Percentiles rank a stretch among this genome's conserved stretches.
Conservation (phyloP, 2,329 filamentous ascomycete species). For the Scortechinia acanthostroma region DNA sequence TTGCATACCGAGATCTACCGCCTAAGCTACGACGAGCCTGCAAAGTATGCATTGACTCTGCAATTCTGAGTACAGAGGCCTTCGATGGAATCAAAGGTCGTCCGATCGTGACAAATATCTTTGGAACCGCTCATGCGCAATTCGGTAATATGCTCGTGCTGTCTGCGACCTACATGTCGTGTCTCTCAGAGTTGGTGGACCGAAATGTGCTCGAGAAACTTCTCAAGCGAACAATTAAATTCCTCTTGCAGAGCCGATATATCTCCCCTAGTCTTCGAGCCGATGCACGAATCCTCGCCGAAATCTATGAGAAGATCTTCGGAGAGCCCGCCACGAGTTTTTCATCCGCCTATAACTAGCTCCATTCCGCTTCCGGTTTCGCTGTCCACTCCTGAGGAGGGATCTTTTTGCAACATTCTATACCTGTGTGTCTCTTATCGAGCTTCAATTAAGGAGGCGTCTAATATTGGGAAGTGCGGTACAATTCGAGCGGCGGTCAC, state of each 20-base stretch:
- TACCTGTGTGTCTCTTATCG: no score
- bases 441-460: no score
- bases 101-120: not conserved
- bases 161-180: not conserved
- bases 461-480: no score
- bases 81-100: not conserved
- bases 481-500: no score
- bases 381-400: no score
- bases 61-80: not conserved
- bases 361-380: no score
- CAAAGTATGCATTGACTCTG: constrained; percentile 1
- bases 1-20: not conserved
- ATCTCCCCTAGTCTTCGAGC: constrained; percentile 1
- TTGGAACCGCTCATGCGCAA: constrained; percentile 1
- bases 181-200: not conserved
- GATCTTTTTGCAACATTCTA: no score
- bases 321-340: not conserved
- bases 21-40: constrained; percentile 1
- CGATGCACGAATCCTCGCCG: not conserved
- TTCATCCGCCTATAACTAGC: no score
- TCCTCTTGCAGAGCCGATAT: not conserved
- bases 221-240: not conserved
- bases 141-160: constrained; percentile 1
- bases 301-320: constrained; percentile 1
- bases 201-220: not conserved